Percentiles rank a stretch among this genome's conserved stretches.
These are phyloP conservation scores for Solanum ossicruentum DNA, from an alignment of 257 asterid genomes.

Conservation along the genomic window DNA sequence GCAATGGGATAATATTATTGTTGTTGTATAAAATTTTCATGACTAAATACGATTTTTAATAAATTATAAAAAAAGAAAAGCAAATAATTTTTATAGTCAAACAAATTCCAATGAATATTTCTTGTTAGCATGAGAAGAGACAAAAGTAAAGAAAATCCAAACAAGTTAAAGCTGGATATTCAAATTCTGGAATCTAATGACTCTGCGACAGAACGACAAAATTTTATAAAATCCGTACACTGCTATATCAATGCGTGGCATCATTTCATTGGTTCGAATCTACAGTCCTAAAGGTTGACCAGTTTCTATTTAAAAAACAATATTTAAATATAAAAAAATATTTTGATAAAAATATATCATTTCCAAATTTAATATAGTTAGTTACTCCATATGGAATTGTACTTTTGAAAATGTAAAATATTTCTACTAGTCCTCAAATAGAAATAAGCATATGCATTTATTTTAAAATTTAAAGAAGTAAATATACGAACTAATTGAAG, in stretches of 20 bases:
- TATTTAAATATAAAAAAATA: background rate
- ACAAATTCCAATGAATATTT: no score
- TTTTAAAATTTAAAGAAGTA: no score
- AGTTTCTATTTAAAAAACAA: background rate
- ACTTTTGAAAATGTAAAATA: background rate
- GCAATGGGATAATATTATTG: no score
- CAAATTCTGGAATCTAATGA: background rate
- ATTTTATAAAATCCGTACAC: constrained; percentile 2
- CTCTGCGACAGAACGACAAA: background rate
- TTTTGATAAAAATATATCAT: background rate
- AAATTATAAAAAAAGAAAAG: no score
- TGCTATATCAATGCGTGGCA: background rate
- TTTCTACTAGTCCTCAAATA: background rate
- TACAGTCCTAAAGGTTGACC: background rate
- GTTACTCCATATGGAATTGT: background rate
- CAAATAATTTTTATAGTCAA: no score
- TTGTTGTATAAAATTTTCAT: no score
- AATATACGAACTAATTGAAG: no score
- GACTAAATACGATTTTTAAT: no score
- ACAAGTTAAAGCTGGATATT: background rate
- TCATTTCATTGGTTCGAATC: background rate
- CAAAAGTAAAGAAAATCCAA: background rate
- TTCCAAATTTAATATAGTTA: background rate
- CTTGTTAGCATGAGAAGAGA: background rate
- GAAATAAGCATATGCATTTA: background rate